phyloP scores from a whole-genome alignment of 192 early-diverging fungal genomes.

The Irineochytrium annulatum region DNA sequence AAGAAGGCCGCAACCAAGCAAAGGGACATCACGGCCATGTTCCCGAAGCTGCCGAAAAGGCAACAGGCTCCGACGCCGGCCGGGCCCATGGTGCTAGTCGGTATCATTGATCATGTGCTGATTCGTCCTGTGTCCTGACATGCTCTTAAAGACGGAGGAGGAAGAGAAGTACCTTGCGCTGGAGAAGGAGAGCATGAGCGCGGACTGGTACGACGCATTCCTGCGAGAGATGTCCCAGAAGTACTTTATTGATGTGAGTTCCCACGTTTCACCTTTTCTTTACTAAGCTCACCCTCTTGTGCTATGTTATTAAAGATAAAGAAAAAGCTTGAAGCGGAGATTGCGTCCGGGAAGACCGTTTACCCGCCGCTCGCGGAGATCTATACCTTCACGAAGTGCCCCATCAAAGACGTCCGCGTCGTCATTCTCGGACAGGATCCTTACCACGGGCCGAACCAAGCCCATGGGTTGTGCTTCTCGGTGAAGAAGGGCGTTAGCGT shows the following conservation, averaged over 20 bases:
- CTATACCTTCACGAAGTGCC: constrained; percentile 72
- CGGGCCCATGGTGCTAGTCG: too few relatives aligned
- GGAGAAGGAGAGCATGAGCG: constrained; percentile 58
- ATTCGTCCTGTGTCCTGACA: too few relatives aligned
- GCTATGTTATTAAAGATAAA: constrained; percentile 53
- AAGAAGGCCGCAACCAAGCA: too few relatives aligned
- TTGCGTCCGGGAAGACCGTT: constrained; percentile 44
- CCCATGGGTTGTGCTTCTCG: constrained; percentile 90
- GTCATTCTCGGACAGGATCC: constrained; percentile 96
- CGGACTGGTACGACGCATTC: constrained; percentile 51
- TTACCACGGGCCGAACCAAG: constrained; percentile 74
- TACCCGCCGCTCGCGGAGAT: constrained; percentile 72
- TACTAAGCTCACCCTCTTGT: not conserved
- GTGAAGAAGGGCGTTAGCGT: constrained; percentile 68
- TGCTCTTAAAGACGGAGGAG: too few relatives aligned
- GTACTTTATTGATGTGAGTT: constrained; percentile 27
- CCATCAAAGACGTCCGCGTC: constrained; percentile 65
- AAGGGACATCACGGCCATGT: too few relatives aligned
- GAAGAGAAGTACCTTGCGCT: constrained; percentile 11
- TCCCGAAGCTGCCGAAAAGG: too few relatives aligned
- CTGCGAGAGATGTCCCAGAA: constrained; percentile 30
- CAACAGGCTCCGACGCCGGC: too few relatives aligned
- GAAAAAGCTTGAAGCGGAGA: constrained; percentile 57
- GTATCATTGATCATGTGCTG: too few relatives aligned
- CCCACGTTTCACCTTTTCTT: not conserved